Evolutionary conservation across 768 basidiomycete genomes (phyloP).

Genomic region (Pleurotus tuoliensis): DNA sequence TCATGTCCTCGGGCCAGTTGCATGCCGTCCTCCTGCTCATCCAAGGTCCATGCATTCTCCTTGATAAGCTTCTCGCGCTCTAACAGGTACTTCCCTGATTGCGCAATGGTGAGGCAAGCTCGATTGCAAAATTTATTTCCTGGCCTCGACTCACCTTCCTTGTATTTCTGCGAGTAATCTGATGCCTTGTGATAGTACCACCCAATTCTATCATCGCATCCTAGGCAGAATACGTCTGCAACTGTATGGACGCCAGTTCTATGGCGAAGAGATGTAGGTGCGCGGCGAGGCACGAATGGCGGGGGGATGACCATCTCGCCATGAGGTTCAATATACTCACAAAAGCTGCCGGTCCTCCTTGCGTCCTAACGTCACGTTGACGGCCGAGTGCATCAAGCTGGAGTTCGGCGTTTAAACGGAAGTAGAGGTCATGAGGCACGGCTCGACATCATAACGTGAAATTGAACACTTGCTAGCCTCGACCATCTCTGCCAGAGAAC

Average conservation of each 20-base stretch:
- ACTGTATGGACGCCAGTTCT: constrained; percentile 83
- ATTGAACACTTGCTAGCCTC: constrained; percentile 61
- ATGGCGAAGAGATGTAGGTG: constrained; percentile 3
- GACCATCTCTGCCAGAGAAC: constrained; percentile 79
- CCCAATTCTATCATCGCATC: constrained; percentile 74
- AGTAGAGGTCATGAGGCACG: neutral
- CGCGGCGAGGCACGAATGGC: constrained; percentile 6
- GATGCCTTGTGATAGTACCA: constrained; percentile 84
- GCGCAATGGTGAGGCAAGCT: neutral
- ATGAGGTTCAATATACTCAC: constrained; percentile 30
- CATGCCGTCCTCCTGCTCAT: constrained; percentile 26
- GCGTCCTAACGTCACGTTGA: constrained; percentile 68
- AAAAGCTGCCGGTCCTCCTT: constrained; percentile 73
- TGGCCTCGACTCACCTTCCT: constrained; percentile 55
- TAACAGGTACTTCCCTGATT: constrained; percentile 71
- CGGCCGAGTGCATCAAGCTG: constrained; percentile 75
- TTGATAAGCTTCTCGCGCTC: constrained; percentile 79
- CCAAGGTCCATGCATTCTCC: constrained; percentile 75
- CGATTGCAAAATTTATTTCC: neutral
- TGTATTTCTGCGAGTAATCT: constrained; percentile 77
- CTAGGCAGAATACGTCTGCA: constrained; percentile 75
- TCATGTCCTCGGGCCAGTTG: neutral
- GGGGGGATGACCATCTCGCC: constrained; percentile 1
- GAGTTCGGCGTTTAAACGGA: neutral
- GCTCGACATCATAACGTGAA: constrained; percentile 3